These are phyloP conservation scores for Calonectria pteridis DNA, from an alignment of 2,329 filamentous ascomycete genomes.

Conservation along the genomic window DNA sequence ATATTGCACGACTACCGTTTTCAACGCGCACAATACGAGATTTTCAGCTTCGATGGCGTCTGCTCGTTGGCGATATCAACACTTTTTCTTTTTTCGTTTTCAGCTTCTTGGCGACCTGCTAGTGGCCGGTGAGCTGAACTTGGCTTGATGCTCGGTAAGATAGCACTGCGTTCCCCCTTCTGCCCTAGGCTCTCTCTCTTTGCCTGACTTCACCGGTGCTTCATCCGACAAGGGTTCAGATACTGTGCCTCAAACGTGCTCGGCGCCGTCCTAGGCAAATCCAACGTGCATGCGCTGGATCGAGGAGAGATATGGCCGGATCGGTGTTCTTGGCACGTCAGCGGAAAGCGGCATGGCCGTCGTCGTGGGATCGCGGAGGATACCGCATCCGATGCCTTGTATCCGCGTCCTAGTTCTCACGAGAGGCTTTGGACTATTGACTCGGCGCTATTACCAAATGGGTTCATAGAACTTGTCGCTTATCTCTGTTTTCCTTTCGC, in stretches of 20 bases:
- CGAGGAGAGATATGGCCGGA: neutral
- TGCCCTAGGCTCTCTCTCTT: neutral
- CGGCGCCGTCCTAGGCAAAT: neutral
- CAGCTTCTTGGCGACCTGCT: neutral
- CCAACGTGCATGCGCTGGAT: neutral
- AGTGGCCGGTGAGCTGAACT: neutral
- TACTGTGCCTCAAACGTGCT: neutral
- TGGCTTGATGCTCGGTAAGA: neutral
- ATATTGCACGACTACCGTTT: neutral
- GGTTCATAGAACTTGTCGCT: neutral
- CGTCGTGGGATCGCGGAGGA: neutral
- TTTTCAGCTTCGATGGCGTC: neutral
- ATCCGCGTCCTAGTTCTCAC: neutral
- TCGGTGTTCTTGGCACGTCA: neutral
- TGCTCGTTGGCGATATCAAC: neutral
- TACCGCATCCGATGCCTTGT: neutral
- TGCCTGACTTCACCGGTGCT: neutral
- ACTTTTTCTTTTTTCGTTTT: neutral
- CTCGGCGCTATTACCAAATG: neutral
- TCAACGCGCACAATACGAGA: neutral
- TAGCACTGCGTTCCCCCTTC: neutral
- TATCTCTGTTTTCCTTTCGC: neutral
- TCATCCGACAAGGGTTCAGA: neutral
- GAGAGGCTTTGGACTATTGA: neutral
- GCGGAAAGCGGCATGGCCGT: neutral